Percentiles rank a stretch among this genome's conserved stretches.
These are phyloP conservation scores for Tetrapisispora iriomotensis DNA, from an alignment of 805 yeast species.

Conservation along the genomic window DNA sequence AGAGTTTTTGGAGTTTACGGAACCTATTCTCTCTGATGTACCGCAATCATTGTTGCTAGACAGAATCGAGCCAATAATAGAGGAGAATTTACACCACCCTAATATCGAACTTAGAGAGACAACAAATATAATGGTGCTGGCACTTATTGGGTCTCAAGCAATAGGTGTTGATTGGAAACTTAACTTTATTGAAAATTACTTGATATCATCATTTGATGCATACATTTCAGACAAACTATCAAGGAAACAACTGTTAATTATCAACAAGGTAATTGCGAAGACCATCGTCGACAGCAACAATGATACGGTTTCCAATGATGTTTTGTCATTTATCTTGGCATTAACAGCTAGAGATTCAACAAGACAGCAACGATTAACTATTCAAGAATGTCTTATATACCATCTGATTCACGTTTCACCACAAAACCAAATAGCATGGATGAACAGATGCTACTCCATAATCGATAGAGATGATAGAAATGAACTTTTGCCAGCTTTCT, in stretches of 20 bases:
- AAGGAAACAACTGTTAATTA: conserved; percentile 13
- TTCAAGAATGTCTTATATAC: conserved; percentile 17
- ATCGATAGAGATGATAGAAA: conserved; percentile 4
- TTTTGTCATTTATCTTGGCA: no score
- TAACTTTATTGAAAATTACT: conserved; percentile 9
- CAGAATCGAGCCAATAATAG: conserved; percentile 9
- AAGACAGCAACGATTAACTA: conserved; percentile 7
- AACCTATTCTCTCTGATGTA: conserved; percentile 3
- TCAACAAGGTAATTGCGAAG: conserved; percentile 12
- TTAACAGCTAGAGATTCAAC: no score
- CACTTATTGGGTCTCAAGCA: conserved; percentile 6
- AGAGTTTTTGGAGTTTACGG: conserved; percentile 16
- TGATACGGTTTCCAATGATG: no score
- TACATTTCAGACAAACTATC: conserved; percentile 9
- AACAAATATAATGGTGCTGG: conserved; percentile 15
- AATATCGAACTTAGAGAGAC: conserved; percentile 16
- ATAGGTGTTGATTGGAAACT: conserved; percentile 20
- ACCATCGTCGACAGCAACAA: conserved; percentile 3
- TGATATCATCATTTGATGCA: conserved; percentile 11
- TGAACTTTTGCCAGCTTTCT: conserved; percentile 11
- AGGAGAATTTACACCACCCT: conserved; percentile 5
- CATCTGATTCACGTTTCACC: conserved; percentile 8
- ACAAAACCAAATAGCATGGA: conserved; percentile 12
- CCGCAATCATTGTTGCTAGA: conserved; percentile 5
- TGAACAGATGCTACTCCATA: conserved; percentile 14